Evolutionary conservation across 768 basidiomycete genomes (phyloP).

Genomic region (Panellus pusillus): DNA sequence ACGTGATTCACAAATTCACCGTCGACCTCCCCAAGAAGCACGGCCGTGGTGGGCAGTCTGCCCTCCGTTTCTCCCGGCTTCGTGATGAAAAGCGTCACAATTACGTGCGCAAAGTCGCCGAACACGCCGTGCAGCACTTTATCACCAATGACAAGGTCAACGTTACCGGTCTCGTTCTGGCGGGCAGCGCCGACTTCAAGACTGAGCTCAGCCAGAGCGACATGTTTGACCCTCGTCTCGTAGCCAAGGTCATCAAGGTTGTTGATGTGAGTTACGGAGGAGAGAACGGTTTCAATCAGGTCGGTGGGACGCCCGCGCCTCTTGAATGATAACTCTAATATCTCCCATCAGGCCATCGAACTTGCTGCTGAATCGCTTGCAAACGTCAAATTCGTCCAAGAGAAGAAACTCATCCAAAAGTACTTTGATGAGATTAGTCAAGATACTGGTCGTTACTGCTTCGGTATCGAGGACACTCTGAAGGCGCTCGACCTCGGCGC

Average conservation of each 20-base stretch:
- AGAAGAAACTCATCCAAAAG: conserved; percentile 95
- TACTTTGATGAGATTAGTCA: conserved; percentile 99
- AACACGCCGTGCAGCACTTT: conserved; percentile 95
- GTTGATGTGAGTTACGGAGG: conserved; percentile 99
- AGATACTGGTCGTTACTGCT: conserved; percentile 95
- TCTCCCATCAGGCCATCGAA: conserved; percentile 80
- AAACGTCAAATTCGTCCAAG: conserved; percentile 99
- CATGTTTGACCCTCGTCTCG: conserved; percentile 90
- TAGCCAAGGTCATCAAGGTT: conserved; percentile 92
- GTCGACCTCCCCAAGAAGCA: conserved; percentile 99
- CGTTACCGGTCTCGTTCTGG: conserved; percentile 92
- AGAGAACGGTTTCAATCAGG: conserved; percentile 99
- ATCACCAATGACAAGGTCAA: conserved; percentile 99
- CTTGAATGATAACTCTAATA: neutral
- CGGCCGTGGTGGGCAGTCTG: conserved; percentile 99
- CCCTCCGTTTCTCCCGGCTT: conserved; percentile 98
- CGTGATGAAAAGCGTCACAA: conserved; percentile 99
- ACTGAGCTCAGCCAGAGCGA: conserved; percentile 95
- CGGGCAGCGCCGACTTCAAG: conserved; percentile 98
- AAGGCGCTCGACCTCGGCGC: conserved; percentile 96
- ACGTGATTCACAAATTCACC: conserved; percentile 96
- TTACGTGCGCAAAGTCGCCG: conserved; percentile 98
- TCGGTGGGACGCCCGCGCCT: conserved; percentile 30
- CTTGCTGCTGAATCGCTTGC: conserved; percentile 93
- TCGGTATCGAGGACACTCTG: conserved; percentile 95